Evolutionary conservation across 75 land plant genomes (phyloP), one percentile per base, ranked within the genome.

Genomic region (Pinus tabuliformis): DNA sequence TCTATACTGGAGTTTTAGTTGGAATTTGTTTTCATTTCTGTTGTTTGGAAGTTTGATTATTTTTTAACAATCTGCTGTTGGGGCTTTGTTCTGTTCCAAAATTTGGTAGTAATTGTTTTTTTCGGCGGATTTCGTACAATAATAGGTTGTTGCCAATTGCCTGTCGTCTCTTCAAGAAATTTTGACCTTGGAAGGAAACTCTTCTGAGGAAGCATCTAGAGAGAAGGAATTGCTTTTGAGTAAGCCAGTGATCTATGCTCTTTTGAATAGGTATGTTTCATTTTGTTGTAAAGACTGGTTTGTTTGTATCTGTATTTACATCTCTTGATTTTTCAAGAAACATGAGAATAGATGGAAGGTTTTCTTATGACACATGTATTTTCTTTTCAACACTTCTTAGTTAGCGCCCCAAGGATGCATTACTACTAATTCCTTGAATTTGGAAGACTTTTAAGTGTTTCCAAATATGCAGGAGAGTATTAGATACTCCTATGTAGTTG

Each of bases 61-160:
- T 49, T 9, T 49, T 49, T 49, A 49, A 49, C 12, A 49, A 49
- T 2, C 54, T 49, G 2, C 9, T 49, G 11, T 49, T 49, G 54
- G 54, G 12, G 54, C 52, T 49, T 49, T 49, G 12, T 2, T 49
- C 1, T 49, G 54, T 49, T 49, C 9, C 12, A 49, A 49, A 49
- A 49, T 49, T 9, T 49, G 54, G 11, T 8, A 49, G 54, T 49
- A 49, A 49, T 49, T 49, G 54, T 12, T 49, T 49, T 49, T 49
- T 9, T 9, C 12, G 54, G 54, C 11, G 12, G 12, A 49, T 9
- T 49, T 9, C 54, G 1, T 60, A 20, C 62, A 60, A 9, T 60
- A 72, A 72, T 78, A 97, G 99, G 99, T 94, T 58, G 95, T 97
- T 73, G 98, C 99, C 75, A 94, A 95, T 68, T 92, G 98, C 77